These are phyloP conservation scores for Suhomyces bokatorum DNA, from an alignment of 1,139 yeast species.

Conservation along the genomic window DNA sequence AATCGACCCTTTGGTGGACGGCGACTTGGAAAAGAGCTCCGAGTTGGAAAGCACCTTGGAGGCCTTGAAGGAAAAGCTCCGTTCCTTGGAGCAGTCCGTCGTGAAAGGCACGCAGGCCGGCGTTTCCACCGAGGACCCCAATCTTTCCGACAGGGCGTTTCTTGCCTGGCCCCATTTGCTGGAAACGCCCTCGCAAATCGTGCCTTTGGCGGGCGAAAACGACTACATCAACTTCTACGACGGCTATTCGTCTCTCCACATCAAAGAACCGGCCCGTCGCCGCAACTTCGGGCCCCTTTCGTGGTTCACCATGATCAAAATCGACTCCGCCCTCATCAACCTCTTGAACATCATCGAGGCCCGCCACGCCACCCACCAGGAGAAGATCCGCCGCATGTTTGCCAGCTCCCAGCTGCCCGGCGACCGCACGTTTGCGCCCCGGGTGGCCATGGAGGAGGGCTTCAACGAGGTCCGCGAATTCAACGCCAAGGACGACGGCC, in stretches of 20 bases:
- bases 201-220: conserved; percentile 14
- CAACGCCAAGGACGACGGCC: neutral
- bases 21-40: conserved; percentile 3
- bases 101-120: conserved; percentile 1
- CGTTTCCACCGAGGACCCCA: neutral
- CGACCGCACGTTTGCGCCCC: conserved; percentile 13
- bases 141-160: neutral
- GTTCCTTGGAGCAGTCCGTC: conserved; percentile 14
- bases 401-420: conserved; percentile 5
- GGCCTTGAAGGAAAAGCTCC: conserved; percentile 20
- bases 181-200: neutral
- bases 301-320: conserved; percentile 34
- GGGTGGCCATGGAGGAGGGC: conserved; percentile 17
- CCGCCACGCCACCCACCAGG: conserved; percentile 2
- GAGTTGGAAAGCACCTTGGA: conserved; percentile 6
- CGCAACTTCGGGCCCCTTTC: conserved; percentile 36
- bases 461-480: conserved; percentile 12
- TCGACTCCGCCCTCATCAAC: conserved; percentile 23
- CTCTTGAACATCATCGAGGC: conserved; percentile 22
- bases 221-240: conserved; percentile 37
- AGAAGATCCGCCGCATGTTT: conserved; percentile 5
- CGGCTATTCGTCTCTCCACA: conserved; percentile 30
- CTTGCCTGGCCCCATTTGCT: conserved; percentile 2
- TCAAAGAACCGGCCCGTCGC: conserved; percentile 25
- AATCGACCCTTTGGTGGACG: conserved; percentile 2